phyloP scores from a whole-genome alignment of 2,329 filamentous ascomycete genomes.

The Fusarium gaditjirri region DNA sequence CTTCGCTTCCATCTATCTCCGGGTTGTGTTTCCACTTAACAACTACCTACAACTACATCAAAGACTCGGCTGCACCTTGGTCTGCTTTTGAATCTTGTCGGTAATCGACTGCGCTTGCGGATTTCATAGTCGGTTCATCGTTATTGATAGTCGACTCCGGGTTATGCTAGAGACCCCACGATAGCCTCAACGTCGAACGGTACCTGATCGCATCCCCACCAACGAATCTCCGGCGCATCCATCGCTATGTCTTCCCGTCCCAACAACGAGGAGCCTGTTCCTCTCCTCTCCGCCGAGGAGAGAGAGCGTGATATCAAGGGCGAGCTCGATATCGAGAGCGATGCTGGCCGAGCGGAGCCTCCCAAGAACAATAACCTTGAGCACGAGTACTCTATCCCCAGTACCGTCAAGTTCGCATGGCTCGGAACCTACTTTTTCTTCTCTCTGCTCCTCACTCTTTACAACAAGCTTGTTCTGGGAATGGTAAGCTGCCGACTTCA shows the following conservation, averaged over 20 bases:
- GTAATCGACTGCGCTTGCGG: conserved; percentile 23
- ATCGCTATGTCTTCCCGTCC: conserved; percentile 49
- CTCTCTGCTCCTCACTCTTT: conserved; percentile 62
- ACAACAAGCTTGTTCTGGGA: conserved; percentile 68
- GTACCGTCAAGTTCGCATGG: conserved; percentile 60
- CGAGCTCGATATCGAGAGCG: conserved; percentile 49
- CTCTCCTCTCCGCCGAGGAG: conserved; percentile 48
- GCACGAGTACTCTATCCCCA: conserved; percentile 58
- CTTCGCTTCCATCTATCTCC: conserved; percentile 38
- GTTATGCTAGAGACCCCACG: conserved; percentile 22
- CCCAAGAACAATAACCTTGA: conserved; percentile 51
- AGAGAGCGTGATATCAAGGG: conserved; percentile 47
- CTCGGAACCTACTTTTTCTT: conserved; percentile 63
- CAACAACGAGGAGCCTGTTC: conserved; percentile 47
- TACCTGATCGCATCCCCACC: conserved; percentile 16
- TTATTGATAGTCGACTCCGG: conserved; percentile 3
- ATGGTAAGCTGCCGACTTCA: conserved; percentile 50
- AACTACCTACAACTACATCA: conserved; percentile 34
- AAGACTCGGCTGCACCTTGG: conserved; percentile 18
- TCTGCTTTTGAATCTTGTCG: conserved; percentile 23
- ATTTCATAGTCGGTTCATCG: conserved; percentile 14
- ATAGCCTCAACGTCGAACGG: conserved; percentile 13
- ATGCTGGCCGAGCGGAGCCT: conserved; percentile 44
- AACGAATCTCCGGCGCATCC: conserved; percentile 25
- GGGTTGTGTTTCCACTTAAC: conserved; percentile 35